Evolutionary conservation across 768 basidiomycete genomes (phyloP).

Genomic region (Rhizopogon vulgaris): DNA sequence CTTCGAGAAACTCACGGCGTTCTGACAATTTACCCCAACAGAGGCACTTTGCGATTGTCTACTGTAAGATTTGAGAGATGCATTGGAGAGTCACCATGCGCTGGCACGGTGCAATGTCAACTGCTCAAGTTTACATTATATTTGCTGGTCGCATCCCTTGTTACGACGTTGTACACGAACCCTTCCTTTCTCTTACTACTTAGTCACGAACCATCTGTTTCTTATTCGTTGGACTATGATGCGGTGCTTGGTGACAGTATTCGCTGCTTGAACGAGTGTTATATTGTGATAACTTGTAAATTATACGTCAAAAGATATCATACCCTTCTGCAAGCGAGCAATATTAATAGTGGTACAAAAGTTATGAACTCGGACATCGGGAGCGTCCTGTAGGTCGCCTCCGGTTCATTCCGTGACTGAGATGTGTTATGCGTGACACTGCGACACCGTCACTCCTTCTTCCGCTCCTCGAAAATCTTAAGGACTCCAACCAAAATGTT

Average conservation of each 20-base stretch:
- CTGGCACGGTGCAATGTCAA: conserved; percentile 14
- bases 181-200: background rate
- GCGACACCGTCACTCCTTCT: conserved; percentile 26
- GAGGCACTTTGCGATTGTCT: conserved; percentile 71
- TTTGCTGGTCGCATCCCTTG: conserved; percentile 5
- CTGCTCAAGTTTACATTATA: conserved; percentile 14
- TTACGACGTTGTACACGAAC: conserved; percentile 6
- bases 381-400: conserved; percentile 20
- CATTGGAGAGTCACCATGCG: conserved; percentile 2
- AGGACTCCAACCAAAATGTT: too few relatives aligned
- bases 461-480: conserved; percentile 39
- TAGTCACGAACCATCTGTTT: background rate
- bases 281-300: conserved; percentile 9
- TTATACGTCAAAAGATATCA: conserved; percentile 15
- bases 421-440: conserved; percentile 40
- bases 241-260: background rate
- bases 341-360: background rate
- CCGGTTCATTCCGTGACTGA: conserved; percentile 45
- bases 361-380: conserved; percentile 2
- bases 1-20: background rate
- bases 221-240: background rate
- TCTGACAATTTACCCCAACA: conserved; percentile 18
- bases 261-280: background rate
- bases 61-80: conserved; percentile 28
- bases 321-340: background rate